Evolutionary conservation across 2,329 filamentous ascomycete species (phyloP).

Genomic region (Dothistroma septosporum): DNA sequence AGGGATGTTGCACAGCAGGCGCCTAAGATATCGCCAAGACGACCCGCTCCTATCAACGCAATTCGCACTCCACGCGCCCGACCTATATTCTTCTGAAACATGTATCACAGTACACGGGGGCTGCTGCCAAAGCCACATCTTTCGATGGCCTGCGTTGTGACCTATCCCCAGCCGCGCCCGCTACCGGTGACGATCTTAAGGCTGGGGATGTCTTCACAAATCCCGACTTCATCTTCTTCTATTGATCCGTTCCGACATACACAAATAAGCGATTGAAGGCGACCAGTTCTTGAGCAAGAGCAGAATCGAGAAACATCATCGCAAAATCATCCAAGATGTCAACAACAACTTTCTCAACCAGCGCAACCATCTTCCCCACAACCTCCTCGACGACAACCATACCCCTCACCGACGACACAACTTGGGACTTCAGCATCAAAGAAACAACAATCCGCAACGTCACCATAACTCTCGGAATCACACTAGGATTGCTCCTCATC

Average conservation of each 20-base stretch:
- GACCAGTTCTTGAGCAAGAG: background rate
- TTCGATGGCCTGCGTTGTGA: background rate
- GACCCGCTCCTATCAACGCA: background rate
- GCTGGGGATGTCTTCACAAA: background rate
- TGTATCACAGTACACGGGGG: background rate
- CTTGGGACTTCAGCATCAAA: conserved; percentile 14
- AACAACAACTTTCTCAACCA: conserved; percentile 5
- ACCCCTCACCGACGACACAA: conserved; percentile 7
- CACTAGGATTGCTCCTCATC: conserved; percentile 13
- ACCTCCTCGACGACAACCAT: background rate
- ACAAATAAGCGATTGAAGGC: background rate
- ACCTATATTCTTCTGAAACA: background rate
- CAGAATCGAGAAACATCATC: background rate
- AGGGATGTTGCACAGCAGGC: background rate
- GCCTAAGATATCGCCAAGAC: background rate
- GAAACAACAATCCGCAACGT: conserved; percentile 14
- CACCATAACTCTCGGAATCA: conserved; percentile 13
- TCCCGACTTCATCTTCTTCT: too few species aligned
- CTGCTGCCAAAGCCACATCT: background rate
- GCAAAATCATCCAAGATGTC: background rate
- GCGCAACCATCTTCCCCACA: background rate
- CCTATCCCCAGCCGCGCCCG: background rate
- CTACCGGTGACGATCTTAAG: background rate
- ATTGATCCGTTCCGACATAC: background rate
- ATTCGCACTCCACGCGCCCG: background rate